Base-by-base conservation (phyloP, 805 yeast genomes). In the Candida parachauliodes region DNA sequence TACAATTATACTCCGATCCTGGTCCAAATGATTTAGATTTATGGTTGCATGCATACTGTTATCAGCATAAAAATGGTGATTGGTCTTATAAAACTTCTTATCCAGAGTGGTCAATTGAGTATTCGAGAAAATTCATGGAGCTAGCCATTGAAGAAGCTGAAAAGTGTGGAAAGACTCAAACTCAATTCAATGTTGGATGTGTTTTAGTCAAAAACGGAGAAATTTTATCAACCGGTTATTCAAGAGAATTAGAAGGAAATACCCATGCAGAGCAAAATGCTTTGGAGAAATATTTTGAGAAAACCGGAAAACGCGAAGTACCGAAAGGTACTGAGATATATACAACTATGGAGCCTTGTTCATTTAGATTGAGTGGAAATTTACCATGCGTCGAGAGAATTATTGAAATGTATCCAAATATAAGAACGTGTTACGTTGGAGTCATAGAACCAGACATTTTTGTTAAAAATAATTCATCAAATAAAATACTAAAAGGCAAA, bases 241-340 rank as follows among this genome's bases (percentile, higher is more conserved):
- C 98, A 0, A 71, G 98, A 38, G 98, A 93, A 58, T 64, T 89
- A 2, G 85, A 83, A 14, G 98, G 98, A 0, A 93, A 91, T 59
- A 91, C 98, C 0, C 98, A 91, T 57, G 98, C 98, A 3, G 98
- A 93, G 52, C 96, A 93, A 56, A 83, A 94, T 65, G 96, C 96
- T 0, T 55, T 93, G 40, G 83, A 80, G 22, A 93, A 93, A 58
- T 83, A 81, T 48, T 77, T 69, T 40, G 48, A 53, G 5, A 49
- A 59, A 26, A 55, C 60, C 1, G 66, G 65, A 8, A 38, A 42
- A 49, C 32, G 46, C 3, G 62, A 61, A 2, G 67, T 88, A 2
- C 96, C 96, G 1, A 54, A 50, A 7, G 95, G 95, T 0, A 77
- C 93, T 0, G 86, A 84, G 26, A 59, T 93, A 9, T 93, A 86